phyloP scores from a whole-genome alignment of 2,329 filamentous ascomycete species.

The Epicoccum sorghinum region DNA sequence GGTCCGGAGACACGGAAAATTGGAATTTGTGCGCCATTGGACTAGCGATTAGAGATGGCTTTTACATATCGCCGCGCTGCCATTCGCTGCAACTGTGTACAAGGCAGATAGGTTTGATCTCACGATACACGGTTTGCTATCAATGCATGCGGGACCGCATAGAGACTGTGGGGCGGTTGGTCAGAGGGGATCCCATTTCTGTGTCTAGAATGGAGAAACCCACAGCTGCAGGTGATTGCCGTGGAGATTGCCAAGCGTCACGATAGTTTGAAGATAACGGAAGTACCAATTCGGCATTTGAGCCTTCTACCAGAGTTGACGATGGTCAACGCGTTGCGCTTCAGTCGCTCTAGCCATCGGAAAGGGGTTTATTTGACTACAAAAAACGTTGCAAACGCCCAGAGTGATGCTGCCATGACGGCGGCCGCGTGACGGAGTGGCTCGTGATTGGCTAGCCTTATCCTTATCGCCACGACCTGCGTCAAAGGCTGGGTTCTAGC shows the following conservation, averaged over 20 bases:
- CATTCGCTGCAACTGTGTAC: slow-evolving; percentile 20
- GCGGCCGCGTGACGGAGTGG: slow-evolving; percentile 25
- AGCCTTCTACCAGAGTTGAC: slow-evolving; percentile 9
- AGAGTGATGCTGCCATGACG: slow-evolving; percentile 34
- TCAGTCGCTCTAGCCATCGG: slow-evolving; percentile 12
- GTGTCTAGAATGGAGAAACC: slow-evolving; percentile 18
- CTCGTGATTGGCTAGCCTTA: slow-evolving; percentile 30
- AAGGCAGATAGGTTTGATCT: slow-evolving; percentile 1
- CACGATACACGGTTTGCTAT: slow-evolving; percentile 9
- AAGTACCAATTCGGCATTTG: slow-evolving; percentile 9
- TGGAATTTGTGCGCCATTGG: slow-evolving; percentile 8
- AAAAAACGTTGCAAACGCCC: slow-evolving; percentile 29
- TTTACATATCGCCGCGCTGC: slow-evolving; percentile 19
- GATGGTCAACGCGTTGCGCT: slow-evolving; percentile 17
- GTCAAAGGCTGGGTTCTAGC: slow-evolving; percentile 22
- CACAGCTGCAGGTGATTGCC: slow-evolving; percentile 14
- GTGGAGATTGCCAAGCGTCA: slow-evolving; percentile 14
- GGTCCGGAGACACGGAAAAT: slow-evolving; percentile 22
- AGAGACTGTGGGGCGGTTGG: slow-evolving; percentile 29
- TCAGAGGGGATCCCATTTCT: slow-evolving; percentile 19
- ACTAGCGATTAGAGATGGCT: slow-evolving; percentile 10
- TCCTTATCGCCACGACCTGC: slow-evolving; percentile 35
- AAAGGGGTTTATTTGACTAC: slow-evolving; percentile 33
- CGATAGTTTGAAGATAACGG: slow-evolving; percentile 13
- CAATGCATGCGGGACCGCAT: slow-evolving; percentile 22